Percentiles rank a stretch among this genome's conserved stretches.
Evolutionary conservation across 2,329 filamentous ascomycete species (phyloP).

Genomic region (Trichoderma koningiopsis): DNA sequence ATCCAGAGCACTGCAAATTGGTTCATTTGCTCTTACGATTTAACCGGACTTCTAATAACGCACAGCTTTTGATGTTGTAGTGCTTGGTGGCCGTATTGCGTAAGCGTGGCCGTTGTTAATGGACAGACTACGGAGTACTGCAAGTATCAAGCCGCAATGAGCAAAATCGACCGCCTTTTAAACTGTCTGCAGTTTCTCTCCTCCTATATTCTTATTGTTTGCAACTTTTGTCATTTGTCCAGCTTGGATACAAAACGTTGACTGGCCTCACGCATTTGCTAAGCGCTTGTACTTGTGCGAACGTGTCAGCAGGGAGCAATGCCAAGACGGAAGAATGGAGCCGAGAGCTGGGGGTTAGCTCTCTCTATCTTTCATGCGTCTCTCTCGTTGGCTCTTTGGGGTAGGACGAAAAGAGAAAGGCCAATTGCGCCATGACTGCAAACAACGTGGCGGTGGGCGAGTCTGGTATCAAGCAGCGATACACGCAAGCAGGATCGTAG

Average conservation of each 20-base stretch:
- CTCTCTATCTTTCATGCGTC: background rate
- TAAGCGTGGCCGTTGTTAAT: background rate
- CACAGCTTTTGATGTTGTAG: too few species aligned
- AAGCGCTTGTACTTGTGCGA: background rate
- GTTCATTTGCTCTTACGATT: too few species aligned
- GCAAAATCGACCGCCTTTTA: background rate
- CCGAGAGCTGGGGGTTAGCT: background rate
- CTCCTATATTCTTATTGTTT: background rate
- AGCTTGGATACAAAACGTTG: background rate
- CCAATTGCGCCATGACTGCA: constrained; percentile 1
- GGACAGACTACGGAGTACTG: background rate
- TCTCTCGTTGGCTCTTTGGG: background rate
- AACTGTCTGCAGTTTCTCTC: background rate
- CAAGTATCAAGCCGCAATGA: background rate
- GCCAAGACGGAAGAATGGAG: constrained; percentile 19
- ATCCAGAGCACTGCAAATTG: too few species aligned
- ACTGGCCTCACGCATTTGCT: background rate
- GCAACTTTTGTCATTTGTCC: background rate
- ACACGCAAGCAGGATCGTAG: background rate
- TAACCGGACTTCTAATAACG: too few species aligned
- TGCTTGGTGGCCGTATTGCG: too few species aligned
- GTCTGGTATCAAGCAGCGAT: background rate
- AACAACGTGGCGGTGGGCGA: background rate
- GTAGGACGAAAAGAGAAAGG: background rate
- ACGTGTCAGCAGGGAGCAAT: constrained; percentile 15